Evolutionary conservation across 2,329 filamentous ascomycete species (phyloP), one percentile per base, ranked within the genome.

Genomic region (Westerdykella aurantiaca): DNA sequence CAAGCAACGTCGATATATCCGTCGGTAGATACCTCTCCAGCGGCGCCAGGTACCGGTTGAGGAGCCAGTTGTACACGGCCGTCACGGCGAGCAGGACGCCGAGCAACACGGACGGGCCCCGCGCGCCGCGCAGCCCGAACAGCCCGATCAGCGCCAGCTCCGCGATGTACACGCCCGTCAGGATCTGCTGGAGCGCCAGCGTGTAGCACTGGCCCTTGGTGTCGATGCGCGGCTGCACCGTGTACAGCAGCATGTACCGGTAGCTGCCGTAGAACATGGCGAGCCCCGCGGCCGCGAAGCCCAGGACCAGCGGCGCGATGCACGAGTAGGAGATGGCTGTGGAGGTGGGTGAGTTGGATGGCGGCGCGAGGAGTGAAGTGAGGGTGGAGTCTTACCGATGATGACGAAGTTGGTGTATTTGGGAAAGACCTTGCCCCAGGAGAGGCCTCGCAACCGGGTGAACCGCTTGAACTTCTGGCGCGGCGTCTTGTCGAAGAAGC

Each of bases 211-310:
- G 78, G 13, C 91, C 90, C 60, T 94, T 88, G 31, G 87, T 95
- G 62, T 96, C 89, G 58, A 95, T 83, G 46, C 80, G 72, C 7
- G 86, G 81, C 61, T 94, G 86, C 40, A 83, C 85, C 31, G 95
- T 88, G 66, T 88, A 96, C 39, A 96, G 77, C 43, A 97, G 70
- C 62, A 95, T 94, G 75, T 97, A 95, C 14, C 86, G 81, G 75
- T 88, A 95, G 38, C 89, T 86, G 41, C 91, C 72, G 64, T 95
- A 94, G 68, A 95, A 90, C 34, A 93, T 72, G 17, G 76, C 80
- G 46, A 96, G 78, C 22, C 88, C 89, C 33, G 87, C 75, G 1
- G 84, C 82, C 1, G 88, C 87, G 58, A 95, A 96, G 5, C 83
- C 80, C 3, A 95, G 76, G 42, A 95, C 83, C 10, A 96, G 72